Percentiles rank a stretch among this genome's conserved stretches.
Conservation (phyloP, 768 basidiomycete species). For the Dioszegia crocea region DNA sequence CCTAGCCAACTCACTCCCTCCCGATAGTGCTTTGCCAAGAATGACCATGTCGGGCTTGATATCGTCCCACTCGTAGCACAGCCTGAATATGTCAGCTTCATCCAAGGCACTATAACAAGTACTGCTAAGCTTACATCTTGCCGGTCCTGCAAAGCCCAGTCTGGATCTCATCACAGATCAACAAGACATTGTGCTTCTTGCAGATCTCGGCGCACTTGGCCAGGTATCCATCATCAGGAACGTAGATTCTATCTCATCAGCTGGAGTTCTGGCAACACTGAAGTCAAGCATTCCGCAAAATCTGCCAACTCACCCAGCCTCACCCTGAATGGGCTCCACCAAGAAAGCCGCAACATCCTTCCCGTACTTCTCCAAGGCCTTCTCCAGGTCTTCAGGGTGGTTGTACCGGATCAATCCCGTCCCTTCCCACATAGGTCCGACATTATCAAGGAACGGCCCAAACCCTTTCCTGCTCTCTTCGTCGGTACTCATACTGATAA, state of each 20-base stretch:
- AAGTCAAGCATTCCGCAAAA: background rate
- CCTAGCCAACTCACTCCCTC: slow-evolving; percentile 64
- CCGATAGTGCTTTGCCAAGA: slow-evolving; percentile 93
- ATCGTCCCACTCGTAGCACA: slow-evolving; percentile 79
- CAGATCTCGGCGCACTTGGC: slow-evolving; percentile 71
- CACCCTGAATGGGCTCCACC: slow-evolving; percentile 98
- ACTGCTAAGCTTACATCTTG: slow-evolving; percentile 59
- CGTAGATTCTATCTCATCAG: slow-evolving; percentile 65
- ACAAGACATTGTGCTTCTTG: slow-evolving; percentile 85
- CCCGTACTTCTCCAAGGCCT: slow-evolving; percentile 74
- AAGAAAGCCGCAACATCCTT: slow-evolving; percentile 84
- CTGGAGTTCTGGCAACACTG: background rate
- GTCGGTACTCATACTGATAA: slow-evolving; percentile 88
- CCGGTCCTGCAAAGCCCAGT: slow-evolving; percentile 94
- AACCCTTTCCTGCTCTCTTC: slow-evolving; percentile 81
- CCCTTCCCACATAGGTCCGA: slow-evolving; percentile 67
- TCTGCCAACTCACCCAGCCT: slow-evolving; percentile 70
- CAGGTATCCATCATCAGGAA: slow-evolving; percentile 85
- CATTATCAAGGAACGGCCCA: slow-evolving; percentile 80
- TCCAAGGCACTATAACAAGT: background rate
- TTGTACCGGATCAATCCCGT: slow-evolving; percentile 74
- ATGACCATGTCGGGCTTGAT: slow-evolving; percentile 87
- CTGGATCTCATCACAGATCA: slow-evolving; percentile 98
- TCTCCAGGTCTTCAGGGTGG: slow-evolving; percentile 71
- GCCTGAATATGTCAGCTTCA: slow-evolving; percentile 40